phyloP scores from a whole-genome alignment of 2,329 filamentous ascomycete genomes.

The Cadophora sp. region DNA sequence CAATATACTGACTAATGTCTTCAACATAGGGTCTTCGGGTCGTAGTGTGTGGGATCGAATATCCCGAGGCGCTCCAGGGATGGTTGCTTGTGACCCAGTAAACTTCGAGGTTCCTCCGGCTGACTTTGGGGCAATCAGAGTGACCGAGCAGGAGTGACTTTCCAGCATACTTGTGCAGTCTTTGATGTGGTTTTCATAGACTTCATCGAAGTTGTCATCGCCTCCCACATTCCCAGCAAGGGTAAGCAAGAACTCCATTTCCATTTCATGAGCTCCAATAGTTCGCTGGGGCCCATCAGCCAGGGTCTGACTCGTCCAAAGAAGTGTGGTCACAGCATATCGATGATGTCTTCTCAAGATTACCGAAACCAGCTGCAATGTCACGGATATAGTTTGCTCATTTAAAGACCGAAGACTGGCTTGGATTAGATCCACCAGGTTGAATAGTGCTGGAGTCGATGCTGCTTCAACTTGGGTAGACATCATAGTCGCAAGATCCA shows the following conservation, averaged over 20 bases:
- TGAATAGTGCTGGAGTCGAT: conserved; percentile 86
- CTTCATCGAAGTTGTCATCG: conserved; percentile 72
- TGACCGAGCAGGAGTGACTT: conserved; percentile 74
- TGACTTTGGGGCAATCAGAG: conserved; percentile 68
- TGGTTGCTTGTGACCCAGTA: conserved; percentile 60
- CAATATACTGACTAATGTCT: conserved; percentile 73
- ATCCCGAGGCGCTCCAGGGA: conserved; percentile 66
- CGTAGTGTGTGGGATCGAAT: conserved; percentile 67
- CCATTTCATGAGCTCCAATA: conserved; percentile 75
- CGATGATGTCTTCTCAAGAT: conserved; percentile 87
- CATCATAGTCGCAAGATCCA: conserved; percentile 84
- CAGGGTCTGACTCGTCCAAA: conserved; percentile 68
- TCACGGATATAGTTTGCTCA: conserved; percentile 87
- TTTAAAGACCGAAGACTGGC: conserved; percentile 86
- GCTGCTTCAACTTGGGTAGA: conserved; percentile 76
- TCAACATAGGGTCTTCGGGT: conserved; percentile 67
- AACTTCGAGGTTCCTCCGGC: conserved; percentile 63
- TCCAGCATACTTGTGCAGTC: conserved; percentile 75
- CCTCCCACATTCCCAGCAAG: conserved; percentile 73
- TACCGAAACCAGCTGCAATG: conserved; percentile 83
- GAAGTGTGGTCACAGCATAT: conserved; percentile 80
- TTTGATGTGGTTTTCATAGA: conserved; percentile 74
- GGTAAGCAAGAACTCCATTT: conserved; percentile 74
- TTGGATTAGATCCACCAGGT: conserved; percentile 87
- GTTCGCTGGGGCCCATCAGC: conserved; percentile 66